Evolutionary conservation across 2,329 filamentous ascomycete genomes (phyloP).

Genomic region (Diatrype stigma): DNA sequence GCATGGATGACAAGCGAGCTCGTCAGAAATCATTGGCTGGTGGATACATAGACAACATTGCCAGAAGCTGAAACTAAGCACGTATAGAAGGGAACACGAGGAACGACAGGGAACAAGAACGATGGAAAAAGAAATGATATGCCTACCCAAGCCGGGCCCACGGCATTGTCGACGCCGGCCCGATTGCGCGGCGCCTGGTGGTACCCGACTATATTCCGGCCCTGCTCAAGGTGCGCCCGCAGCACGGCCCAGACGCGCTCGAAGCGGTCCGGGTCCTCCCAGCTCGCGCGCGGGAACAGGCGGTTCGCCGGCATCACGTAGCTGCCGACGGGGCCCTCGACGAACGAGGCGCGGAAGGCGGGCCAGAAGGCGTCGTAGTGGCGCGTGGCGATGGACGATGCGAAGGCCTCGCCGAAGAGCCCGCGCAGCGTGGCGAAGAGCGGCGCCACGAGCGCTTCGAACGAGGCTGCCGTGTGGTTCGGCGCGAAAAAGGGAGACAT

Average conservation of each 20-base stretch:
- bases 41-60: no score
- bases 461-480: slow-evolving; percentile 6
- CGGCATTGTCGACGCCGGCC: slow-evolving; percentile 23
- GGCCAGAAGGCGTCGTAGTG: slow-evolving; percentile 28
- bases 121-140: no score
- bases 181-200: slow-evolving; percentile 10
- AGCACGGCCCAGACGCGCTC: slow-evolving; percentile 21
- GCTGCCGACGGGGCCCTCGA: slow-evolving; percentile 16
- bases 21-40: no score
- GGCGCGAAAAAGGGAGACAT: slow-evolving; percentile 19
- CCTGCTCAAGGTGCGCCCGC: slow-evolving; percentile 20
- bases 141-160: slow-evolving; percentile 27
- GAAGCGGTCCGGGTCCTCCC: slow-evolving; percentile 24
- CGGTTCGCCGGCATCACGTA: slow-evolving; percentile 29
- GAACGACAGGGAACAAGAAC: no score
- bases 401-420: slow-evolving; percentile 15
- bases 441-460: slow-evolving; percentile 15
- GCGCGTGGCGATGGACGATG: slow-evolving; percentile 18
- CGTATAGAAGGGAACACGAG: no score
- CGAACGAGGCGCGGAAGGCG: slow-evolving; percentile 31
- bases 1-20: no score
- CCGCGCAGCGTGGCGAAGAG: slow-evolving; percentile 18
- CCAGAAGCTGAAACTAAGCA: no score
- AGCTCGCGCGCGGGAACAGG: slow-evolving; percentile 33
- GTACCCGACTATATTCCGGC: slow-evolving; percentile 19